A percentile compares a stretch with the other conserved stretches of the same genome.
These are phyloP conservation scores for Colletotrichum karsti DNA, from an alignment of 2,329 filamentous ascomycete genomes.

Conservation along the genomic window DNA sequence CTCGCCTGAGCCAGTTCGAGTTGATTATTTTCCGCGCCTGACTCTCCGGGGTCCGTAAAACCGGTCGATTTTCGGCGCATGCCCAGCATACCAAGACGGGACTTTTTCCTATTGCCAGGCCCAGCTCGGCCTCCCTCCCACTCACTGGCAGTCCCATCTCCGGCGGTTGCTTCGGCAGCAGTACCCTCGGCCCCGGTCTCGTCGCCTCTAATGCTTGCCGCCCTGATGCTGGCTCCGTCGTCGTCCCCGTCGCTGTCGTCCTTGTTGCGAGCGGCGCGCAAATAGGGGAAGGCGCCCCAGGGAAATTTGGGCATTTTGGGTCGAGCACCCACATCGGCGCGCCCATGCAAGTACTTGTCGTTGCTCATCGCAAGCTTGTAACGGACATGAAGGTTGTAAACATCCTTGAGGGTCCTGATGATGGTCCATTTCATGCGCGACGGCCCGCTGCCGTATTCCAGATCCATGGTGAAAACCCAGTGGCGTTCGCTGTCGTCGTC, in stretches of 20 bases:
- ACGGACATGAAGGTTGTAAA: constrained; percentile 90
- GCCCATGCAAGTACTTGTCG: constrained; percentile 80
- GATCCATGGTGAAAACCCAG: constrained; percentile 86
- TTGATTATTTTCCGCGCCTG: constrained; percentile 44
- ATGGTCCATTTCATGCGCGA: constrained; percentile 98
- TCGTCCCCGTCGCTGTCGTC: constrained; percentile 85
- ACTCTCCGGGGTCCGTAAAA: constrained; percentile 55
- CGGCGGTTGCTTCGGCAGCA: constrained; percentile 61
- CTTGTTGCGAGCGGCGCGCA: constrained; percentile 81
- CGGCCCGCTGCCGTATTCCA: constrained; percentile 95
- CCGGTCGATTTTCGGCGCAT: constrained; percentile 63
- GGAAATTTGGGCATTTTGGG: constrained; percentile 92
- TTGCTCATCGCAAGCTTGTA: constrained; percentile 90
- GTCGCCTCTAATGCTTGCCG: constrained; percentile 45
- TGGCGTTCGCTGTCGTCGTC: constrained; percentile 74
- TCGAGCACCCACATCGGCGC: constrained; percentile 69
- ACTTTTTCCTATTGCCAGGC: constrained; percentile 50
- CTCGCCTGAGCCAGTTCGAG: constrained; percentile 50
- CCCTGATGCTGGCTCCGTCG: constrained; percentile 20
- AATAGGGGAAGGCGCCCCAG: constrained; percentile 86
- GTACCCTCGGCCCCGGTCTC: constrained; percentile 56
- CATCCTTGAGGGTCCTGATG: constrained; percentile 85
- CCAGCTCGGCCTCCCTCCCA: constrained; percentile 34
- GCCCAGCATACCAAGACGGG: constrained; percentile 61
- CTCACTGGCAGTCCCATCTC: constrained; percentile 50